Evolutionary conservation across 1,139 yeast species (phyloP).

Genomic region (Suhomyces chickasaworum): DNA sequence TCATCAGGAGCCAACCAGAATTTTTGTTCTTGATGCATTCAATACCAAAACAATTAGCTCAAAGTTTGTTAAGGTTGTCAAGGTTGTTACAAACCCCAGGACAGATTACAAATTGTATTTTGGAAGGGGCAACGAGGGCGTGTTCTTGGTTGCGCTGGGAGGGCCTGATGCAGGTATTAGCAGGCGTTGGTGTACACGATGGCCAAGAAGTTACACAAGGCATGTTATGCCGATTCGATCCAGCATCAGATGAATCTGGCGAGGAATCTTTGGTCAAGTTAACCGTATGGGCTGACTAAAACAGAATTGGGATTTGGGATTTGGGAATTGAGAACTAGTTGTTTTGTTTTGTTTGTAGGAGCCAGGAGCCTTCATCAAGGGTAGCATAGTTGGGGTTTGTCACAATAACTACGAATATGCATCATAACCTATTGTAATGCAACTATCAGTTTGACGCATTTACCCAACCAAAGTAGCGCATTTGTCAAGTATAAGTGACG

Average conservation of each 20-base stretch:
- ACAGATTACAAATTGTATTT: neutral
- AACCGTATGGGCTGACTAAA: neutral
- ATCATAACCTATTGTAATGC: neutral
- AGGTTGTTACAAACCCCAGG: no score
- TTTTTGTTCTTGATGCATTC: neutral
- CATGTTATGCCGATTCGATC: neutral
- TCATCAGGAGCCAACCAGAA: neutral
- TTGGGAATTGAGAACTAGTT: no score
- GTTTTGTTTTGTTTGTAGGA: no score
- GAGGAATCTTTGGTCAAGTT: neutral
- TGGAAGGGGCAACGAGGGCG: neutral
- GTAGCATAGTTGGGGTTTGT: no score
- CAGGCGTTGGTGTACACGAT: neutral
- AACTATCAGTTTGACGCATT: neutral
- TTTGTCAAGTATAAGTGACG: neutral
- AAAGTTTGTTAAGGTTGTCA: no score
- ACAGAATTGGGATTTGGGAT: no score
- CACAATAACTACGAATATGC: neutral
- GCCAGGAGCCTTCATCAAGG: no score
- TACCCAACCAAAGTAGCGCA: neutral
- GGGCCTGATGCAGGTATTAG: neutral
- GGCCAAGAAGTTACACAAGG: neutral
- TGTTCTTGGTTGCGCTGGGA: neutral
- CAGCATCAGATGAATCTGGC: neutral
- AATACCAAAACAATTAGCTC: neutral